Base-by-base conservation (phyloP, 2,329 filamentous ascomycete genomes). In the Ramichloridium luteum region DNA sequence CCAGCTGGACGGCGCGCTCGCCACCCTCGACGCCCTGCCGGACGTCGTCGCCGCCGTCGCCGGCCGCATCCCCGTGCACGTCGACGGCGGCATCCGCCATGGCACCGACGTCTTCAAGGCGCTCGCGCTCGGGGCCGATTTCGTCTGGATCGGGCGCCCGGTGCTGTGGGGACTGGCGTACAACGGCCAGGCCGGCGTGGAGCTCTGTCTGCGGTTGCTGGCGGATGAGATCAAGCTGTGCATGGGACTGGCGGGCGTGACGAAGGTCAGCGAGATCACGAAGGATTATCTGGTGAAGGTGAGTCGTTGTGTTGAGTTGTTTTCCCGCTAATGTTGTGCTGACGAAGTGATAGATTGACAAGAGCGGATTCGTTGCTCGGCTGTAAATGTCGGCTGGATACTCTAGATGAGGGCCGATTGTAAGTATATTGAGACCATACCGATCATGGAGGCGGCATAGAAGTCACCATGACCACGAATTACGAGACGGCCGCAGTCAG, bases 51-150 rank as follows among this genome's bases (percentile, higher is more conserved):
- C 46, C 2, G 57, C 55, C 4, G 58, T 55, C 1, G 41, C 50
- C 2, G 62, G 64, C 12, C 64, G 62, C 36, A 58, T 77, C n/a
- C 67, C 67, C 0, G 60, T 80, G 13, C 62, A 78, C 26, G 67
- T 80, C 11, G 77, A 80, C 44, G 67, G 62, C 8, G 70, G 71
- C 0, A 64, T 74, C 17, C 48, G 70, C 23, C 61, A 64, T 10
- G 71, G 68, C 0, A 66, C 61, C 1, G 70, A 75, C 46, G 59
- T 73, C 8, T 66, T 74, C 53, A 74, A 74, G 47, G 70, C 69
- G 1, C 48, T 71, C 2, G 62, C 64, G 2, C 47, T 71, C 2
- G 67, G 66, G 3, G 67, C 66, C 0, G 55, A 67, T 32, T 68
- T 56, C 47, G 62, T 54, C 36, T 70, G 54, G 62, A 50, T 67